Evolutionary conservation across 2,329 filamentous ascomycete species (phyloP).

Genomic region (Fusarium avenaceum): DNA sequence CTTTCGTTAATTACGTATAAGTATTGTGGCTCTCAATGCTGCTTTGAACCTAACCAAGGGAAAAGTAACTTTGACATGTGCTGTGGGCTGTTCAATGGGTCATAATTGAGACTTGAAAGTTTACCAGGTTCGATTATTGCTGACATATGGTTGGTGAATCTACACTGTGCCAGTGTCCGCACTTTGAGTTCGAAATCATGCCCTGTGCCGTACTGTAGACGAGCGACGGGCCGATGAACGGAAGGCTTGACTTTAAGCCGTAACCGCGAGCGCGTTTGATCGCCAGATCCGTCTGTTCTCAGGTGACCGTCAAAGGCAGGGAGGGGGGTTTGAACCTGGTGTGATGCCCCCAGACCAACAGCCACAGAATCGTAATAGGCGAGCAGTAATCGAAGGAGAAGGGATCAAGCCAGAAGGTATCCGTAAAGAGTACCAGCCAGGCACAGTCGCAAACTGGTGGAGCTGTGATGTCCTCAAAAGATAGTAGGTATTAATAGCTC

Average conservation of each 20-base stretch:
- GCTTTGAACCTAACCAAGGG: background rate
- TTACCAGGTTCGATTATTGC: background rate
- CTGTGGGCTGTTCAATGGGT: background rate
- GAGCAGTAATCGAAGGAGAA: background rate
- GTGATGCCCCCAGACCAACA: conserved; percentile 17
- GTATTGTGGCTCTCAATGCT: background rate
- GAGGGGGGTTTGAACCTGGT: conserved; percentile 15
- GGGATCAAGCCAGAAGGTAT: conserved; percentile 10
- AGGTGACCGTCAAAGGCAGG: conserved; percentile 32
- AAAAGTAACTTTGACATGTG: background rate
- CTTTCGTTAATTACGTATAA: conserved; percentile 12
- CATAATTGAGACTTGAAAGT: background rate
- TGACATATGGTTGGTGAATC: background rate
- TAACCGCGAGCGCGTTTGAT: conserved; percentile 34
- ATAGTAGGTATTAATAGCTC: background rate
- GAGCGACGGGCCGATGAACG: conserved; percentile 41
- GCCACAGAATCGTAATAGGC: conserved; percentile 3
- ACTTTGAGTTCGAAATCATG: conserved; percentile 9
- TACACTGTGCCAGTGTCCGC: conserved; percentile 8
- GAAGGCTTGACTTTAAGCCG: conserved; percentile 31
- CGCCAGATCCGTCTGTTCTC: conserved; percentile 33
- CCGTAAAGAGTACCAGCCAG: conserved; percentile 1
- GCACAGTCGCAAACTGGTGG: conserved; percentile 17
- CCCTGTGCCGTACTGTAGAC: conserved; percentile 2
- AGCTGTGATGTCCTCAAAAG: background rate